Evolutionary conservation across 139 green algal genomes (phyloP).

Genomic region (Coelastrella sp.): DNA sequence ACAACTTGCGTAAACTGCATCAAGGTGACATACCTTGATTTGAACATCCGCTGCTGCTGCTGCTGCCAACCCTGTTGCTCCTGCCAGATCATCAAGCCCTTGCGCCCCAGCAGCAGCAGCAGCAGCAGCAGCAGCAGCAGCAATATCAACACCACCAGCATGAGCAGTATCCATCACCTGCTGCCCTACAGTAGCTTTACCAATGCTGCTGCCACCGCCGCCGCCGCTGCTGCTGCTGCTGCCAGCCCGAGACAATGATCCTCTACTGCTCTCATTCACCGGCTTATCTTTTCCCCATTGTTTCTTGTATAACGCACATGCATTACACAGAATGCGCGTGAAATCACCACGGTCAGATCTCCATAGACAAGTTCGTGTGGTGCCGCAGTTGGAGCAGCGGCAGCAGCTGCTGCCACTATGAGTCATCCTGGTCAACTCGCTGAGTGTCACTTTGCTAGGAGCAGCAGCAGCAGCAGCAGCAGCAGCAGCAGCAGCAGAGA

Average conservation of each 20-base stretch:
- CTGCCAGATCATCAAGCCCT: too few species aligned
- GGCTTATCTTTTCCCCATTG: not conserved
- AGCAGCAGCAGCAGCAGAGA: not conserved
- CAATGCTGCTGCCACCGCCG: not conserved
- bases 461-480: not conserved
- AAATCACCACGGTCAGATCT: not conserved
- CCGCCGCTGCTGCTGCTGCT: not conserved
- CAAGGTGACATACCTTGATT: too few species aligned
- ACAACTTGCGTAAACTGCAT: too few species aligned
- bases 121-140: too few species aligned
- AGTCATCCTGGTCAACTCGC: not conserved
- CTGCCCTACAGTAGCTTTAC: too few species aligned
- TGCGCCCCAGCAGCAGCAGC: too few species aligned
- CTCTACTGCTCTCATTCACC: too few species aligned
- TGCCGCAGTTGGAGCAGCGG: not conserved
- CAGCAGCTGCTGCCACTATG: not conserved
- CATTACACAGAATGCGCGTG: not conserved
- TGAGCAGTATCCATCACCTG: too few species aligned
- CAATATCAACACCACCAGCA: too few species aligned
- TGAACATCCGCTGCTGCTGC: too few species aligned
- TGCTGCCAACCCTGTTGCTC: too few species aligned
- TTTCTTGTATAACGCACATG: not conserved
- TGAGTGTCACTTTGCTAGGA: not conserved
- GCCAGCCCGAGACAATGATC: not conserved
- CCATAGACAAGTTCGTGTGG: not conserved